phyloP scores from a whole-genome alignment of 2,329 filamentous ascomycete species.

The Exophiala phaeomuriformis region DNA sequence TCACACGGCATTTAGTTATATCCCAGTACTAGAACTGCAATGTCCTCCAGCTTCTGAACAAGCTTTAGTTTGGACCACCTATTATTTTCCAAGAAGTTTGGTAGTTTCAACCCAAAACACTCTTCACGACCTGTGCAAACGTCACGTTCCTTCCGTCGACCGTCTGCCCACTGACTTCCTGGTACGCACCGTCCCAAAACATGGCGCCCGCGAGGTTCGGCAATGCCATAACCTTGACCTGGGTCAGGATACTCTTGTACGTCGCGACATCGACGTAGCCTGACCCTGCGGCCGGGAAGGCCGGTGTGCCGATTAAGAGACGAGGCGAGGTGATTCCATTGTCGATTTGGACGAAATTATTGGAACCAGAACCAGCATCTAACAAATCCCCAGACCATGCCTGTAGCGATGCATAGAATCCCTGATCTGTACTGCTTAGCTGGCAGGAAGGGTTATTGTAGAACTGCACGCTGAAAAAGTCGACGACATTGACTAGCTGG shows the following conservation, averaged over 20 bases:
- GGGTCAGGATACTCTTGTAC: slow-evolving; percentile 12
- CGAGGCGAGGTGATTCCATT: slow-evolving; percentile 18
- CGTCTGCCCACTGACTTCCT: slow-evolving; percentile 6
- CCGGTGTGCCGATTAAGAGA: slow-evolving; percentile 22
- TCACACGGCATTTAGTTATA: too few species aligned
- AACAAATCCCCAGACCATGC: slow-evolving; percentile 16
- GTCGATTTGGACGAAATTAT: slow-evolving; percentile 8
- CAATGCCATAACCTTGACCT: slow-evolving; percentile 11
- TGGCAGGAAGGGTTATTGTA: slow-evolving; percentile 26
- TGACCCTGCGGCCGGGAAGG: slow-evolving; percentile 11
- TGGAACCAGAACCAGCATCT: not conserved
- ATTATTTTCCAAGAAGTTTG: not conserved
- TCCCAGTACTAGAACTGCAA: too few species aligned
- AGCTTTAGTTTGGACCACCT: not conserved
- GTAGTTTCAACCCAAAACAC: slow-evolving; percentile 8
- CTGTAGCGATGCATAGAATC: slow-evolving; percentile 16
- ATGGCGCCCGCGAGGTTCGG: slow-evolving; percentile 22
- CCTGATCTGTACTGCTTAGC: slow-evolving; percentile 9
- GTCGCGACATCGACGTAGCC: slow-evolving; percentile 11
- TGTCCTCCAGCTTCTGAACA: too few species aligned
- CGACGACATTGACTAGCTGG: slow-evolving; percentile 9
- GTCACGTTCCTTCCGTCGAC: slow-evolving; percentile 7
- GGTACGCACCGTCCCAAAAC: slow-evolving; percentile 23
- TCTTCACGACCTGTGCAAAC: slow-evolving; percentile 15
- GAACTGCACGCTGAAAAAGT: slow-evolving; percentile 26